phyloP scores from a whole-genome alignment of 2,329 filamentous ascomycete genomes.

The Fonsecaea multimorphosa region DNA sequence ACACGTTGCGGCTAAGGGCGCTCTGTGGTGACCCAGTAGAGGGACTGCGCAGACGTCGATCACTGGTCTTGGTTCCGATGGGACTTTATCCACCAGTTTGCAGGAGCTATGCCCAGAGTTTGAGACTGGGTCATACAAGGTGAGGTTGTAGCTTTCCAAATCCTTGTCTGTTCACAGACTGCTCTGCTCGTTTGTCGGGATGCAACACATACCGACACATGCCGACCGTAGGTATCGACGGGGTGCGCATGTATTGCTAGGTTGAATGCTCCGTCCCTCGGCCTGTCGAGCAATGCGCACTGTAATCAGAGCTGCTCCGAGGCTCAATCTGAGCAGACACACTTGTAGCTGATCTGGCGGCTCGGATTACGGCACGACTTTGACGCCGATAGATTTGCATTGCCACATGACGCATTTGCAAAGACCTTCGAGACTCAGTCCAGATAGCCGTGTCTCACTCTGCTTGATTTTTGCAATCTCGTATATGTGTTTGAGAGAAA shows the following conservation, averaged over 20 bases:
- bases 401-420: constrained; percentile 77
- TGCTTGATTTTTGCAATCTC: constrained; percentile 98
- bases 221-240: neutral
- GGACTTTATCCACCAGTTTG: neutral
- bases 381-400: constrained; percentile 76
- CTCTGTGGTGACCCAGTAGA: neutral
- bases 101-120: neutral
- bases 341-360: neutral
- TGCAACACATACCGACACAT: neutral
- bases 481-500: constrained; percentile 94
- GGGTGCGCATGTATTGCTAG: neutral
- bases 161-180: neutral
- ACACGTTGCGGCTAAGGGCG: neutral
- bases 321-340: neutral
- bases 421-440: constrained; percentile 71
- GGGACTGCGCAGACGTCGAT: neutral
- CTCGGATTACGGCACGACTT: constrained; percentile 61
- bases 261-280: neutral
- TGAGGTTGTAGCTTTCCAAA: neutral
- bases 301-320: neutral
- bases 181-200: neutral
- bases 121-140: neutral
- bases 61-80: neutral
- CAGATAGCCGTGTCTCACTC: constrained; percentile 74
- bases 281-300: neutral